phyloP scores from a whole-genome alignment of 1,284 basidiomycete species.

The Cerioporus squamosus region DNA sequence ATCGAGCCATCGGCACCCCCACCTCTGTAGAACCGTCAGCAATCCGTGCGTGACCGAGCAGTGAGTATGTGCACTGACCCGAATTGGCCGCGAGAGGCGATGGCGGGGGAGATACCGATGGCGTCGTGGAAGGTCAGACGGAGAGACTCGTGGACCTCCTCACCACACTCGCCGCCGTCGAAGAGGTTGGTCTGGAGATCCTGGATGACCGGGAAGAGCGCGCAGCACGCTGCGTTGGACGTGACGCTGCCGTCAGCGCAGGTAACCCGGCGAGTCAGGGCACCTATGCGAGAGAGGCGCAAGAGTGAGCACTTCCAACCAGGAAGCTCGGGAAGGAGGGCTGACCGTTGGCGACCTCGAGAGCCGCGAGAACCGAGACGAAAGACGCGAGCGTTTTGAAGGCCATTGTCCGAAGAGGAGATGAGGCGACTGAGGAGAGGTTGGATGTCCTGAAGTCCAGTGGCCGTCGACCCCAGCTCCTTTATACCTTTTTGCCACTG shows the following conservation, averaged over 20 bases:
- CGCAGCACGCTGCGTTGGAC: conserved; percentile 17
- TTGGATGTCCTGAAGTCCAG: conserved; percentile 3
- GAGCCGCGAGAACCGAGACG: conserved; percentile 6
- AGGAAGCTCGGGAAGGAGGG: neutral
- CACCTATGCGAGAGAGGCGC: neutral
- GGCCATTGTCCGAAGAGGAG: conserved; percentile 14
- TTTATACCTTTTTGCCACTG: neutral
- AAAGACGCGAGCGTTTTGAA: conserved; percentile 9
- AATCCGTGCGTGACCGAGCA: no score
- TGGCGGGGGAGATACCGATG: conserved; percentile 14
- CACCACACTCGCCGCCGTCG: conserved; percentile 16
- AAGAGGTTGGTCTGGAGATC: conserved; percentile 20
- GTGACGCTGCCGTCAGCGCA: conserved; percentile 14
- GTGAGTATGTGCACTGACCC: conserved; percentile 2
- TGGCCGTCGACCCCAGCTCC: neutral
- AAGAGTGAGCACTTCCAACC: neutral
- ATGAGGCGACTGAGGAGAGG: conserved; percentile 2
- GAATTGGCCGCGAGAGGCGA: conserved; percentile 2
- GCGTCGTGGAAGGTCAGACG: conserved; percentile 22
- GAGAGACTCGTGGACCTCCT: conserved; percentile 20
- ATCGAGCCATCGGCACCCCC: conserved; percentile 17
- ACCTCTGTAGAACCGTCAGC: neutral
- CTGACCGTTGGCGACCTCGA: conserved; percentile 8
- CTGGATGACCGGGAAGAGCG: conserved; percentile 10
- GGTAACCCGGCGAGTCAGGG: conserved; percentile 13